Evolutionary conservation across 345 rosid species (phyloP), one percentile per base, ranked within the genome.

Genomic region (Trapa bicornis): DNA sequence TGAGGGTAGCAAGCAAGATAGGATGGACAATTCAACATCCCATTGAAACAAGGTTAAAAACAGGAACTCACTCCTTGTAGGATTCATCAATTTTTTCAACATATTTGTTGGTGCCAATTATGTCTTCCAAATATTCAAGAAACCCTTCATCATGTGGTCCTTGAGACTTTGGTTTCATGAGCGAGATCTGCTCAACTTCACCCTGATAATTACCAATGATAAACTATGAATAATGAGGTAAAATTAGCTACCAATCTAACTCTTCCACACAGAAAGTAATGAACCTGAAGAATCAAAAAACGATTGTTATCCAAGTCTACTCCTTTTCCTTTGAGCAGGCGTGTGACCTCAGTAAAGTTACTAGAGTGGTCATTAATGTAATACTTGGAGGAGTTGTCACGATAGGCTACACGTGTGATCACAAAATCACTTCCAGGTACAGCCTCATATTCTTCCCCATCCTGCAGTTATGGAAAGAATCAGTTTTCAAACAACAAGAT

Each of bases 71-170:
- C 99, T 87, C 80, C 76, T 86, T 89, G 60, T 68, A 80, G 37
- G 92, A 75, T 71, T 89, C 96, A 43, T 94, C 96, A 53, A 94
- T 94, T 80, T 85, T 91, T 73, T 91, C 96, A 35, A 94, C 95
- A 65, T 89, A 94, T 81, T 91, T 91, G 79, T 86, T 72, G 4
- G 99, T 94, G 68, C 99, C 99, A 68, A 94, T 87, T 41, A 94
- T 94, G 81, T 91, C 99, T 75, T 94, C 99, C 2, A 94, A 82
- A 69, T 91, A 94, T 76, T 94, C 99, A 35, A 94, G 93, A 79
- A 91, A 94, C 71, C 99, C 99, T 81, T 94, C 99, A 77, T 94
- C 99, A 77, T 91, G 97, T 15, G 88, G 96, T 70, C 96, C 96
- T 79, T 94, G 97, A 72, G 95, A 86, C 76, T 94, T 94, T 6